phyloP scores from a whole-genome alignment of 2,329 filamentous ascomycete species.

The Fusarium sp. region DNA sequence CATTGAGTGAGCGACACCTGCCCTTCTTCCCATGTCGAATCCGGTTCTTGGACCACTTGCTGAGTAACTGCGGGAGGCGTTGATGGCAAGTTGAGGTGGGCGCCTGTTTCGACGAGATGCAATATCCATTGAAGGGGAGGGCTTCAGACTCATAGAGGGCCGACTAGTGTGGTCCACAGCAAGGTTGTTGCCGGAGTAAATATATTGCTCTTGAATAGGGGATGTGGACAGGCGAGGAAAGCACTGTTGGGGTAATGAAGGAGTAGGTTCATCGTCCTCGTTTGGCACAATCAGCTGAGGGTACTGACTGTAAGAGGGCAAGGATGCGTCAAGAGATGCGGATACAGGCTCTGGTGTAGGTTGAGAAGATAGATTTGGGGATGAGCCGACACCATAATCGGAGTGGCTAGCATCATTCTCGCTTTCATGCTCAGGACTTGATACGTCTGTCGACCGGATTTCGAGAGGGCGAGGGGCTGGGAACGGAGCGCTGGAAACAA shows the following conservation, averaged over 20 bases:
- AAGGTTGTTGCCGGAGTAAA: conserved; percentile 29
- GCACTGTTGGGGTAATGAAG: conserved; percentile 36
- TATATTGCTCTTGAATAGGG: conserved; percentile 31
- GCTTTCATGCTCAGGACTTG: conserved; percentile 39
- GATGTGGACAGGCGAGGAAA: conserved; percentile 34
- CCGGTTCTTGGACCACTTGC: conserved; percentile 56
- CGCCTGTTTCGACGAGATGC: conserved; percentile 61
- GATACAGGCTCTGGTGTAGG: conserved; percentile 33
- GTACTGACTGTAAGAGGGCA: conserved; percentile 32
- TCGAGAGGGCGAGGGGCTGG: conserved; percentile 42
- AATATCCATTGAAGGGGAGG: conserved; percentile 62
- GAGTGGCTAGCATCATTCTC: conserved; percentile 42
- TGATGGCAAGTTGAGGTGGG: conserved; percentile 57
- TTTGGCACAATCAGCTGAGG: conserved; percentile 38
- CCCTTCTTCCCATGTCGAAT: conserved; percentile 56
- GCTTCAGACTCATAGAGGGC: conserved; percentile 51
- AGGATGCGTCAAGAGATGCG: conserved; percentile 8
- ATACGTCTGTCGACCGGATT: conserved; percentile 3
- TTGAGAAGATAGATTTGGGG: conserved; percentile 31
- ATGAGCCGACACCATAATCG: conserved; percentile 37
- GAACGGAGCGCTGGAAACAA: conserved; percentile 54
- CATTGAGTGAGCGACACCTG: conserved; percentile 59
- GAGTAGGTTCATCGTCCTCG: conserved; percentile 35
- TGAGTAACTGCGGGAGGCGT: conserved; percentile 55
- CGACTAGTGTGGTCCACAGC: conserved; percentile 26